These are phyloP conservation scores for Coffea canephora DNA, from an alignment of 257 asterid genomes.

Conservation along the genomic window DNA sequence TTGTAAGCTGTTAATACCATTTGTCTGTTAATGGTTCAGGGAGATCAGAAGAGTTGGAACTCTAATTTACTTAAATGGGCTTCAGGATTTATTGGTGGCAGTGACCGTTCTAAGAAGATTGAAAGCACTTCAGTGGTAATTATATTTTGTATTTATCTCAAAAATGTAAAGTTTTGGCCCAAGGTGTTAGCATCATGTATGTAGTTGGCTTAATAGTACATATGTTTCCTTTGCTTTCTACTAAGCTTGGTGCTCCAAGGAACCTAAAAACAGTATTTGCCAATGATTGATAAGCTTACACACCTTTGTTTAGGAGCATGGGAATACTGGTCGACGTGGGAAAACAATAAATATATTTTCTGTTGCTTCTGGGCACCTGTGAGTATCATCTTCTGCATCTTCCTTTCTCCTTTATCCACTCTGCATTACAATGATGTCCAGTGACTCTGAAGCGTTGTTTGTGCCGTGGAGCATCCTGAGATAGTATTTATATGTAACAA, in stretches of 20 bases:
- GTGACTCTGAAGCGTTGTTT: neutral
- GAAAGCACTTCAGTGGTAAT: conserved; percentile 58
- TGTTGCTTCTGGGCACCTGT: conserved; percentile 98
- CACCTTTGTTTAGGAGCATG: conserved; percentile 52
- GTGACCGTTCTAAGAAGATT: conserved; percentile 62
- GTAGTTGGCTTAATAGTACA: neutral
- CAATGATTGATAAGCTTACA: conserved; percentile 20
- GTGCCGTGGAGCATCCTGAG: neutral
- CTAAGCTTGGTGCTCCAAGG: neutral
- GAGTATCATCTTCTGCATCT: conserved; percentile 37
- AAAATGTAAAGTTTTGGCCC: neutral
- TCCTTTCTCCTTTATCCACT: neutral
- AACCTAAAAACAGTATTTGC: neutral
- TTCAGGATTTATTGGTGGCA: conserved; percentile 82
- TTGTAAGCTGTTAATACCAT: conserved; percentile 6
- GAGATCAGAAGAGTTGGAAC: conserved; percentile 71
- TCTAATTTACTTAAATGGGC: conserved; percentile 95
- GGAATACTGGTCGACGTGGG: conserved; percentile 66
- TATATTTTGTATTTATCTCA: conserved; percentile 4
- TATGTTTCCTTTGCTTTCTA: neutral
- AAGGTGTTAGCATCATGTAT: neutral
- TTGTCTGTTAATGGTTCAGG: conserved; percentile 41
- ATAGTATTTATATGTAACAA: neutral
- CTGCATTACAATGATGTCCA: neutral
- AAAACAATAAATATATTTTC: conserved; percentile 86